Base-by-base conservation (phyloP, 2,329 filamentous ascomycete genomes). In the Phialophora chinensis region DNA sequence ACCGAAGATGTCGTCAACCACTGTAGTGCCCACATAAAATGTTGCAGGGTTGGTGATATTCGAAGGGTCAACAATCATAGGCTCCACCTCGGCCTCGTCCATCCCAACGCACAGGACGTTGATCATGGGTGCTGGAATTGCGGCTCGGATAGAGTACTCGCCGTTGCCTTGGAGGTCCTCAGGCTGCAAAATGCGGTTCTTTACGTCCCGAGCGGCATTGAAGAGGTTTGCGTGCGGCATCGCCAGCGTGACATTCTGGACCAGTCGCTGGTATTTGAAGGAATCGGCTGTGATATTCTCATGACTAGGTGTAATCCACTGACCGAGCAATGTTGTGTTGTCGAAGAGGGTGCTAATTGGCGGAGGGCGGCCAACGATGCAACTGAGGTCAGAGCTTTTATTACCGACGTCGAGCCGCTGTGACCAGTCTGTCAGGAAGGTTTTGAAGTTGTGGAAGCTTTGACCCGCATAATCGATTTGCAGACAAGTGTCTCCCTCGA, bases 161-260 rank as follows among this genome's bases (percentile, higher is more conserved):
- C 90, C 91, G 8, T 91, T 82, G 0, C 90, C 90, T 0, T 80
- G 83, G 11, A 88, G 79, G 23, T 88, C 86, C 6, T 83, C 81
- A 0, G 91, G 91, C 72, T 94, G 91, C 8, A 91, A 77, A 33
- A 95, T 91, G 0, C 79, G 75, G 72, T 94, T 94, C 8, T 78
- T 75, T 0, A 82, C 77, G 70, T 89, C 81, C 8, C 81, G 84
- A 0, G 89, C 88, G 0, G 91, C 91, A 12, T 81, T 77, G 38
- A 90, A 87, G 0, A 95, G 83, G 0, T 89, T 87, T 0, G 88
- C 82, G 72, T 95, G 91, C 0, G 91, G 91, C 84, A 93, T 89
- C 0, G 90, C 90, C 70, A 93, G 82, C 0, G 89, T 91, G 29
- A 92, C 86, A 69, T 93, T 93, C 74, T 93, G 91, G 72, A 94